Percentiles rank a stretch among this genome's conserved stretches.
Conservation (phyloP, 2,329 filamentous ascomycete genomes). For the Boeremia exigua region DNA sequence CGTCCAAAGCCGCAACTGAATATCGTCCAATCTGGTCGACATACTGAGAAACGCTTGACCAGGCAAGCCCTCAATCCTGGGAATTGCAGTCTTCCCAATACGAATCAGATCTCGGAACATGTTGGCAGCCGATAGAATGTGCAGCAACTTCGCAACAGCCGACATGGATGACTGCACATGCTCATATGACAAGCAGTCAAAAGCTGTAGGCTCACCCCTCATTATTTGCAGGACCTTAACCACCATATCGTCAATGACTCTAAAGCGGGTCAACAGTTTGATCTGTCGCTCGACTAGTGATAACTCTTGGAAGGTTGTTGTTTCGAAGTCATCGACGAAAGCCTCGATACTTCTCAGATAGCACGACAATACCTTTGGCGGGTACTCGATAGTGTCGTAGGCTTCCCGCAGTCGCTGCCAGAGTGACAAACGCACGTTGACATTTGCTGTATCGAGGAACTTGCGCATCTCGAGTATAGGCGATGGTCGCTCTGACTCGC, state of each 20-base stretch:
- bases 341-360: slow-evolving; percentile 85
- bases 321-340: slow-evolving; percentile 73
- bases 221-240: slow-evolving; percentile 70
- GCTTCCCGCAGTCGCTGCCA: slow-evolving; percentile 93
- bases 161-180: slow-evolving; percentile 76
- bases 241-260: slow-evolving; percentile 78
- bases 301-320: slow-evolving; percentile 61
- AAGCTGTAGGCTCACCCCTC: slow-evolving; percentile 70
- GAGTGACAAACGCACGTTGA: slow-evolving; percentile 82
- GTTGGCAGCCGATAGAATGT: slow-evolving; percentile 78
- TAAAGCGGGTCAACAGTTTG: slow-evolving; percentile 76
- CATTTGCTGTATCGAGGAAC: slow-evolving; percentile 81
- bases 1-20: slow-evolving; percentile 88
- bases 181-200: slow-evolving; percentile 82
- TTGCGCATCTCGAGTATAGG: slow-evolving; percentile 77
- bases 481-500: slow-evolving; percentile 24
- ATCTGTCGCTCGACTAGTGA: slow-evolving; percentile 70
- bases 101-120: slow-evolving; percentile 87
- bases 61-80: slow-evolving; percentile 61
- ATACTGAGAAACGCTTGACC: slow-evolving; percentile 52
- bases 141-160: slow-evolving; percentile 73
- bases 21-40: slow-evolving; percentile 77
- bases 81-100: slow-evolving; percentile 71
- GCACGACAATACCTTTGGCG: slow-evolving; percentile 88
- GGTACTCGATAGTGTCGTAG: slow-evolving; percentile 82